These are phyloP conservation scores for Lophium mytilinum DNA, from an alignment of 495 filamentous ascomycete species.

Conservation along the genomic window DNA sequence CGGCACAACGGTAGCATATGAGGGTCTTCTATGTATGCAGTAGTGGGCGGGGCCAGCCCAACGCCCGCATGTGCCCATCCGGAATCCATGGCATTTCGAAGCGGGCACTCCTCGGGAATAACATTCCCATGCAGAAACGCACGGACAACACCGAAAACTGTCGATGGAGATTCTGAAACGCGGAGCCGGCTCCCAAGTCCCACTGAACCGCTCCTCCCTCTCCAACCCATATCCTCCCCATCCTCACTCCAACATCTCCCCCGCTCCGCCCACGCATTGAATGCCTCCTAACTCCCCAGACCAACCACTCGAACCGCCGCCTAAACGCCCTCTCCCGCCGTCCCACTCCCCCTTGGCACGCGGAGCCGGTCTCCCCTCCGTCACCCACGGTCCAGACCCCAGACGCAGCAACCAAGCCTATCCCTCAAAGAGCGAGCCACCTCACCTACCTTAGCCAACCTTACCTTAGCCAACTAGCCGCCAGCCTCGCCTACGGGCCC, in stretches of 20 bases:
- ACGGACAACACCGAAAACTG: not conserved
- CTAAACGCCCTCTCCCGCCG: too few species aligned
- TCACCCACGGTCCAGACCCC: not conserved
- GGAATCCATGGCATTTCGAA: not conserved
- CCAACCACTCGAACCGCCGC: too few species aligned
- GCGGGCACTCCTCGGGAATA: not conserved
- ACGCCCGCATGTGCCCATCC: not conserved
- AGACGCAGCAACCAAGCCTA: too few species aligned
- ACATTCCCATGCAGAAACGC: not conserved
- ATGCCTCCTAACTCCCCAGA: not conserved
- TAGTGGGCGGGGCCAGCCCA: not conserved
- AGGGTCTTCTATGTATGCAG: too few species aligned
- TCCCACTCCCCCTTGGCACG: not conserved
- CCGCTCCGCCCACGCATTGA: not conserved
- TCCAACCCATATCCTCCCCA: not conserved
- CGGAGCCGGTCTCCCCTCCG: not conserved
- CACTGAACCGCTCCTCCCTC: not conserved
- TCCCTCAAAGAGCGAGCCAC: too few species aligned
- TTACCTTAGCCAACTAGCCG: too few species aligned
- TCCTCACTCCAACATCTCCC: not conserved
- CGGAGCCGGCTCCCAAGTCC: not conserved
- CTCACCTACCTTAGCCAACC: too few species aligned
- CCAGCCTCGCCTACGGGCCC: too few species aligned
- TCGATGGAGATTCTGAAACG: not conserved
- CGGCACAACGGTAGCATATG: too few species aligned